Evolutionary conservation across 2,329 filamentous ascomycete genomes (phyloP), one percentile per base, ranked within the genome.

Genomic region (Aspergillus pseudotamarii): DNA sequence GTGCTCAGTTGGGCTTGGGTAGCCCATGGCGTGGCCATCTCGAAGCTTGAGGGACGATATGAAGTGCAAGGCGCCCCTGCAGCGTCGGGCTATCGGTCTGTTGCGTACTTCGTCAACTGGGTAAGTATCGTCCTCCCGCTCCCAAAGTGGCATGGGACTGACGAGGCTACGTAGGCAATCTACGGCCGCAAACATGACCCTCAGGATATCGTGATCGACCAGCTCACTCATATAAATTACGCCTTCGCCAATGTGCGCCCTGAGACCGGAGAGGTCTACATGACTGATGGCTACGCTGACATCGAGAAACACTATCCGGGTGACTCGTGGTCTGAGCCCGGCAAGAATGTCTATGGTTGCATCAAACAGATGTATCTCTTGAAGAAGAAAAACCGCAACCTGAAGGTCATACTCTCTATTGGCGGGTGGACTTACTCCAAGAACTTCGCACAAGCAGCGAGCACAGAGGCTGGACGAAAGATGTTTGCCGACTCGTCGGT

Each of bases 211-310:
- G 91, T 92, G 0, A 88, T 85, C 3, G 86, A 94, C 59, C 90
- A 92, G 60, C 86, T 97, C 46, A 98, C 94, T 0, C 94, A 98
- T 73, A 80, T 98, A 5, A 87, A 97, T 19, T 97, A 97, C 71
- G 86, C 94, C 16, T 98, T 98, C 79, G 94, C 92, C 73, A 96
- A 97, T 75, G 87, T 97, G 63, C 86, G 87, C 4, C 84, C 89
- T 3, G 91, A 94, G 4, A 88, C 85, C 32, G 94, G 94, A 56
- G 92, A 96, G 78, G 93, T 96, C 78, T 91, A 84, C 72, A 82
- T 92, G 14, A 89, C 87, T 1, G 91, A 95, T 71, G 78, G 82
- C 2, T 93, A 86, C 76, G 85, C 91, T 26, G 92, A 94, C 57
- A 70, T 80, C 1, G 82, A 93, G 59, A 92, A 90, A 71, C 89